Conservation (phyloP, 805 yeast species). For the Candida dajiaensis region DNA sequence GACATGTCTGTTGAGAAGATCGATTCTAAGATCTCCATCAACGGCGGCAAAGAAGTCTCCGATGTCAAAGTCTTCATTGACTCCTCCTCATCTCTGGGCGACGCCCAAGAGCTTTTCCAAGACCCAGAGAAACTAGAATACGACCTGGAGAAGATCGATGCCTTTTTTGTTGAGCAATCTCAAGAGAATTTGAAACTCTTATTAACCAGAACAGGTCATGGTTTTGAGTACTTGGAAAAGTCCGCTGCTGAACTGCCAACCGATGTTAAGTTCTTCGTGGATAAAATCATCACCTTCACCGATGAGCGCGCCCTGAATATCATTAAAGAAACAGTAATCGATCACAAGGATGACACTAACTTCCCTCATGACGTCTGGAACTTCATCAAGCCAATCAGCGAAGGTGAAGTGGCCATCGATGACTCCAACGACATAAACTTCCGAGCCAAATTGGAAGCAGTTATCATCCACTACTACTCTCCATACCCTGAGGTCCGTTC, state of each 20-base stretch:
- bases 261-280: slow-evolving; percentile 4
- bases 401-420: slow-evolving; percentile 24
- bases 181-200: no score
- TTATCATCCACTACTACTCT: slow-evolving; percentile 30
- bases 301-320: background rate
- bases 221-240: no score
- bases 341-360: background rate
- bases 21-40: no score
- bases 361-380: slow-evolving; percentile 24
- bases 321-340: background rate
- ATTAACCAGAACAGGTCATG: no score
- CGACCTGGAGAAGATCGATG: no score
- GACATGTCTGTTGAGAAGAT: no score
- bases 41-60: no score
- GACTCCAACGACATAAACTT: slow-evolving; percentile 15
- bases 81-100: no score
- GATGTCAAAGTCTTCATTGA: no score
- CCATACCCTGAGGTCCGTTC: slow-evolving; percentile 69
- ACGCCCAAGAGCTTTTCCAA: no score
- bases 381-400: slow-evolving; percentile 25
- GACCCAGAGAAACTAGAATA: no score
- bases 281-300: slow-evolving; percentile 2
- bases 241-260: background rate
- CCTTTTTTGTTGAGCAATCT: no score
- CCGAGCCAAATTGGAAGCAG: slow-evolving; percentile 16